Conservation (phyloP, 257 asterid species). For the Nicotiana benthamiana region DNA sequence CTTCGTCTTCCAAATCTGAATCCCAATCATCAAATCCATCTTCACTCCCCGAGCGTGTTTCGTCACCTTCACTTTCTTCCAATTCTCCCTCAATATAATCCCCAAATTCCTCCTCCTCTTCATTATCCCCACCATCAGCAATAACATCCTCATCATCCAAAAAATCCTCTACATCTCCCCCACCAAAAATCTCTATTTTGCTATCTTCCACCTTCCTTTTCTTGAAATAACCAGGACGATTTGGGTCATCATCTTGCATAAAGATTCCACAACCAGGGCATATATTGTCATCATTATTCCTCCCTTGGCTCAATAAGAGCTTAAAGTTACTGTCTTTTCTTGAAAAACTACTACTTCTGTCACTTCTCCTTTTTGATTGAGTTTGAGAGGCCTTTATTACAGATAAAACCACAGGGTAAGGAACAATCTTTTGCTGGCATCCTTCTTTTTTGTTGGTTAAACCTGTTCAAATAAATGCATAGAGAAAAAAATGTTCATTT, state of each 20-base stretch:
- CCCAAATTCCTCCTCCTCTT: constrained; percentile 28
- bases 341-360: constrained; percentile 20
- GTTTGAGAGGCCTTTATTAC: constrained; percentile 39
- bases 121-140: constrained; percentile 33
- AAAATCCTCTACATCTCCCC: constrained; percentile 12
- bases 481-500: background rate
- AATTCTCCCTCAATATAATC: constrained; percentile 14
- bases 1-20: constrained; percentile 42
- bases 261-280: constrained; percentile 96
- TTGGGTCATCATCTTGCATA: constrained; percentile 84
- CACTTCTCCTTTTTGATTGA: constrained; percentile 28
- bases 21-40: constrained; percentile 49
- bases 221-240: constrained; percentile 70
- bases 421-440: constrained; percentile 12
- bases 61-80: constrained; percentile 14
- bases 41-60: constrained; percentile 32
- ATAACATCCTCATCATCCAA: constrained; percentile 34
- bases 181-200: too few species aligned
- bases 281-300: constrained; percentile 66
- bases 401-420: constrained; percentile 12
- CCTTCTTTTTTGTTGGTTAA: constrained; percentile 11
- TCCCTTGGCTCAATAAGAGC: constrained; percentile 72
- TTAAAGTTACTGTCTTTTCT: constrained; percentile 35
- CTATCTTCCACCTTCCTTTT: constrained; percentile 21
- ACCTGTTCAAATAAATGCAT: constrained; percentile 24